Conservation (phyloP, 306 rosid genomes). For the Dalbergia cochinchinensis region DNA sequence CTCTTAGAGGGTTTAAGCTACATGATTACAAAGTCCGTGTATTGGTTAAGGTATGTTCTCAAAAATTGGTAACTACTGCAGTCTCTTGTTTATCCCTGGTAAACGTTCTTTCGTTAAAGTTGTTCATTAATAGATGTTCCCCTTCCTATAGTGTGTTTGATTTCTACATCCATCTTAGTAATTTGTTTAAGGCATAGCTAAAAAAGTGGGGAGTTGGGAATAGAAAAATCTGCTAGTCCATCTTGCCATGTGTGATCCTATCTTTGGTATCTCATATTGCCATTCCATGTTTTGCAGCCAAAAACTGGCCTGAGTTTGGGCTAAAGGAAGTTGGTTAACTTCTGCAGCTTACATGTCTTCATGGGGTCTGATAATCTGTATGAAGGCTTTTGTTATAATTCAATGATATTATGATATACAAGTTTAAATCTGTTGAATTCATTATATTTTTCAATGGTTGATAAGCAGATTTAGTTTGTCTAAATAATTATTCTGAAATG, state of each 20-base stretch:
- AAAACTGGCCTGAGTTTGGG: conserved; percentile 24
- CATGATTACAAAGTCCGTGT: conserved; percentile 81
- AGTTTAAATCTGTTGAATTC: background rate
- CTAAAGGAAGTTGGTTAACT: conserved; percentile 14
- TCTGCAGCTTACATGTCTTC: conserved; percentile 27
- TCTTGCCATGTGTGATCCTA: background rate
- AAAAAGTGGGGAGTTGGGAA: conserved; percentile 10
- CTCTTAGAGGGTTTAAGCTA: conserved; percentile 86
- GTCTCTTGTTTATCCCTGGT: background rate
- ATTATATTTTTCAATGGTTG: background rate
- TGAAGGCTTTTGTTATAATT: background rate
- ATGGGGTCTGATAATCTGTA: conserved; percentile 14
- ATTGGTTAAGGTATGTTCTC: conserved; percentile 72
- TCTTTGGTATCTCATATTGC: background rate
- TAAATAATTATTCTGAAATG: background rate
- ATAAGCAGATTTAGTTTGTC: conserved; percentile 4
- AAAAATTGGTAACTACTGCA: conserved; percentile 16
- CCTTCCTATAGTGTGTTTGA: background rate
- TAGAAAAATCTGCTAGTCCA: conserved; percentile 1
- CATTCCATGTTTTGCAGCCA: background rate
- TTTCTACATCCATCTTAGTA: conserved; percentile 15
- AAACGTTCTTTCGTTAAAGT: background rate
- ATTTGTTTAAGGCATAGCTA: background rate
- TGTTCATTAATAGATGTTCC: background rate
- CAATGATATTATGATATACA: background rate